Percentiles rank a stretch among this genome's conserved stretches.
Evolutionary conservation across 2,329 filamentous ascomycete species (phyloP).

Genomic region (Aspergillus brasiliensis): DNA sequence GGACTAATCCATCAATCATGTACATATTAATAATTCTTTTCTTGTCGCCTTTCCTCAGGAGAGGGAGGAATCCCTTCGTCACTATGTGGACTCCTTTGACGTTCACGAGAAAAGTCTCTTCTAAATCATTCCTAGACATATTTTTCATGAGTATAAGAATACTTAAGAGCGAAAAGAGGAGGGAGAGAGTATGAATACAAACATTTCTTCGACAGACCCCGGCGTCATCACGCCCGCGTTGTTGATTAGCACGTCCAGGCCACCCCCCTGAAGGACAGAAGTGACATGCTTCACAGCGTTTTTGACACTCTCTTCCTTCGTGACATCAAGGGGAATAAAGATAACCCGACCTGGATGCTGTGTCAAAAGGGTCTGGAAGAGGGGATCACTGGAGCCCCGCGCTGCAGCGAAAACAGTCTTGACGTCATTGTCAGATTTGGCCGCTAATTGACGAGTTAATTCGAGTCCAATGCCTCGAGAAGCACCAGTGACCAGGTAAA

Average conservation of each 20-base stretch:
- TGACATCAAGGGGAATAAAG: conserved; percentile 43
- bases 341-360: conserved; percentile 39
- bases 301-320: conserved; percentile 36
- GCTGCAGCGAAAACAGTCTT: conserved; percentile 46
- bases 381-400: conserved; percentile 33
- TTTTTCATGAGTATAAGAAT: too few species aligned
- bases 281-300: conserved; percentile 39
- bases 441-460: conserved; percentile 33
- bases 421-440: conserved; percentile 36
- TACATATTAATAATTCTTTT: conserved; percentile 52
- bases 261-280: conserved; percentile 37
- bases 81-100: conserved; percentile 45
- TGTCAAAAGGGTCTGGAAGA: conserved; percentile 37
- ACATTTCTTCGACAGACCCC: conserved; percentile 29
- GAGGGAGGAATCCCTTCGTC: conserved; percentile 43
- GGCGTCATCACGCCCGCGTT: conserved; percentile 41
- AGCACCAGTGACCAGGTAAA: conserved; percentile 41
- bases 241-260: conserved; percentile 52
- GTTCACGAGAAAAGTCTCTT: conserved; percentile 45
- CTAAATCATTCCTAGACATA: conserved; percentile 38
- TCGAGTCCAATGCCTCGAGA: conserved; percentile 41
- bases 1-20: conserved; percentile 9
- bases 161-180: too few species aligned
- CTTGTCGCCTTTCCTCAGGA: conserved; percentile 39
- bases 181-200: not conserved